Conservation (phyloP, 169 alveolate genomes). For the Eimeria tenella region DNA sequence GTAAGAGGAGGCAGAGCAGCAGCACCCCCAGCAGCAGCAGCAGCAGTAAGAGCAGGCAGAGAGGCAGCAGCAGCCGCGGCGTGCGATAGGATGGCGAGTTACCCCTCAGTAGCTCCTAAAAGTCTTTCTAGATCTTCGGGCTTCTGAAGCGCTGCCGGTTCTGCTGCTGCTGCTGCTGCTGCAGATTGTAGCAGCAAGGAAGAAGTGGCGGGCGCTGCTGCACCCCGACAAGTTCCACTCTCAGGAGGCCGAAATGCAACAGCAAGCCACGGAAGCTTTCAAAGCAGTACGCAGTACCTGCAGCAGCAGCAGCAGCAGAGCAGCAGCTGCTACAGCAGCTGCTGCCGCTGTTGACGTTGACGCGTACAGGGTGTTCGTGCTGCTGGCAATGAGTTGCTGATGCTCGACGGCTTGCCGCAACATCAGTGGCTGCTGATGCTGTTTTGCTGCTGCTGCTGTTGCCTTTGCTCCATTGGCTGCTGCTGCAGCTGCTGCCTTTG, state of each 20-base stretch:
- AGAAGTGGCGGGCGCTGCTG: slow-evolving; percentile 73
- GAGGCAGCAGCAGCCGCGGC: not conserved
- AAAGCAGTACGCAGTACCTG: slow-evolving; percentile 58
- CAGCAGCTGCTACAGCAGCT: slow-evolving; percentile 25
- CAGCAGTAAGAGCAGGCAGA: not conserved
- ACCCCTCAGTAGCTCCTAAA: not conserved
- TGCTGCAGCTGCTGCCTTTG: not conserved
- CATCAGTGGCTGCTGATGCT: not conserved
- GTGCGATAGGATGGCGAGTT: not conserved
- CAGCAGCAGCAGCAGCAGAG: not conserved
- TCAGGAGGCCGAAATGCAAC: slow-evolving; percentile 32
- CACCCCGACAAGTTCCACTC: slow-evolving; percentile 73
- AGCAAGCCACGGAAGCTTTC: slow-evolving; percentile 75
- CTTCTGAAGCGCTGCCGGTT: not conserved
- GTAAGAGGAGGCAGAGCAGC: not conserved
- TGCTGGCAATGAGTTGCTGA: not conserved
- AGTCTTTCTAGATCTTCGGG: not conserved
- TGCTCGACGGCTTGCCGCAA: not conserved
- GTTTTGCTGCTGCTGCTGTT: not conserved
- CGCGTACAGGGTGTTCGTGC: not conserved
- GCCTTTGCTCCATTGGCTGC: not conserved
- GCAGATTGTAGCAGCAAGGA: slow-evolving; percentile 58
- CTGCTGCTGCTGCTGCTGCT: slow-evolving; percentile 20
- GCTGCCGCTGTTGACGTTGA: not conserved
- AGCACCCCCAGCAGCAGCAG: not conserved